phyloP scores from a whole-genome alignment of 2,329 filamentous ascomycete genomes.

The Apiospora hydei region DNA sequence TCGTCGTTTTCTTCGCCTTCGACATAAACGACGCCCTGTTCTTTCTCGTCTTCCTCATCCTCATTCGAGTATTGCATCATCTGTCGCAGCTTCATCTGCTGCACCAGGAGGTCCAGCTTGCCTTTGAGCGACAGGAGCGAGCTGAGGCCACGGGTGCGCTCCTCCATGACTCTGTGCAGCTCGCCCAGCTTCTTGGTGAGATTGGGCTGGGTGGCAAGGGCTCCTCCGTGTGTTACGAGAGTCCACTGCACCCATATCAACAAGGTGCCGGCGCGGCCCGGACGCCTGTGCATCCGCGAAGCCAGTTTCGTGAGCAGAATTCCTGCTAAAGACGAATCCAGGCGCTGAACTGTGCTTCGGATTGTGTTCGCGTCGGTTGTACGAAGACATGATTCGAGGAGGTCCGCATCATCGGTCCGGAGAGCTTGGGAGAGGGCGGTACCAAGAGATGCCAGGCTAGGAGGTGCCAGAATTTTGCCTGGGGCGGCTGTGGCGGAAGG shows the following conservation, averaged over 20 bases:
- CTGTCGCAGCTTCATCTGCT: conserved; percentile 83
- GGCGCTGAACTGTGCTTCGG: conserved; percentile 85
- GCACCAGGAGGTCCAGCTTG: conserved; percentile 91
- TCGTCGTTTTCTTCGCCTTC: conserved; percentile 76
- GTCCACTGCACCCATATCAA: conserved; percentile 98
- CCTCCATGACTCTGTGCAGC: conserved; percentile 85
- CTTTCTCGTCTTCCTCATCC: conserved; percentile 66
- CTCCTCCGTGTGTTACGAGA: conserved; percentile 88
- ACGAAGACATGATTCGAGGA: conserved; percentile 92
- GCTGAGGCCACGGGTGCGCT: conserved; percentile 82
- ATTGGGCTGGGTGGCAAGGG: conserved; percentile 85
- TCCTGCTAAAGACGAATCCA: conserved; percentile 85
- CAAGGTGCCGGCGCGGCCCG: conserved; percentile 86
- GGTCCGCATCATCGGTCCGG: conserved; percentile 85
- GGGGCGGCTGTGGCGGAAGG: conserved; percentile 50
- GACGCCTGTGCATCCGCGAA: conserved; percentile 83
- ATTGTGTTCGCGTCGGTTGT: conserved; percentile 79
- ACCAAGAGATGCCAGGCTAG: conserved; percentile 80
- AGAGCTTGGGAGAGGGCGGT: conserved; percentile 95
- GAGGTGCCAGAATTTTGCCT: conserved; percentile 61
- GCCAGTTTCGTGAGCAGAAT: conserved; percentile 83
- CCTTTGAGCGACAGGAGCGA: conserved; percentile 89
- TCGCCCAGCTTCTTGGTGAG: conserved; percentile 79
- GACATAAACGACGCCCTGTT: conserved; percentile 83
- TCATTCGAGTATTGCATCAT: conserved; percentile 67